A percentile compares a stretch with the other conserved stretches of the same genome.
phyloP scores from a whole-genome alignment of 495 filamentous ascomycete species.

The Astrocystis sublimbata region DNA sequence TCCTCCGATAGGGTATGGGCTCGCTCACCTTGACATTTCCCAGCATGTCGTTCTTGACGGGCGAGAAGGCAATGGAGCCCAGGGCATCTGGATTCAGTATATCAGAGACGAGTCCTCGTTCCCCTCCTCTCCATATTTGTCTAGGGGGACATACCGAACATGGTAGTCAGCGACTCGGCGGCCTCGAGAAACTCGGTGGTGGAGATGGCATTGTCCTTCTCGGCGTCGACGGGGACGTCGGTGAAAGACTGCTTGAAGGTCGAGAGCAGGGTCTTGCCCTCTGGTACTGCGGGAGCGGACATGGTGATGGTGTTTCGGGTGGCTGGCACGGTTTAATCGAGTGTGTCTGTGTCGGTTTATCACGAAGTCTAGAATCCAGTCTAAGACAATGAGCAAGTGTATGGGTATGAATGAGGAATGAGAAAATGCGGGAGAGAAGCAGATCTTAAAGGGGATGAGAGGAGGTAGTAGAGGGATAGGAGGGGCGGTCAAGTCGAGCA shows the following conservation, averaged over 20 bases:
- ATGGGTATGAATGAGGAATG: background rate
- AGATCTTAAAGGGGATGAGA: background rate
- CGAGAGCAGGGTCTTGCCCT: conserved; percentile 79
- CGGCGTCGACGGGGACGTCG: conserved; percentile 71
- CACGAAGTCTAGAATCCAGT: no score
- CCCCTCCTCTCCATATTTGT: no score
- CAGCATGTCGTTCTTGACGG: conserved; percentile 86
- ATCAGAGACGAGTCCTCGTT: background rate
- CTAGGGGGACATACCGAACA: conserved; percentile 68
- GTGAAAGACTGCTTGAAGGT: conserved; percentile 79
- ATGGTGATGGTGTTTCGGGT: conserved; percentile 37
- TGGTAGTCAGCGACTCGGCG: conserved; percentile 75
- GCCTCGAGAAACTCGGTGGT: conserved; percentile 92
- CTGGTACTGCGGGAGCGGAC: conserved; percentile 48
- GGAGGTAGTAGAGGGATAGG: background rate
- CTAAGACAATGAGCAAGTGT: background rate
- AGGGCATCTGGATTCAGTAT: conserved; percentile 63
- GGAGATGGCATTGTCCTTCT: conserved; percentile 71
- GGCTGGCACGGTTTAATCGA: background rate
- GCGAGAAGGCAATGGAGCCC: conserved; percentile 76
- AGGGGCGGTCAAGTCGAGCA: conserved; percentile 11
- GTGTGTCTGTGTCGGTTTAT: no score
- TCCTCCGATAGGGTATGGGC: conserved; percentile 6
- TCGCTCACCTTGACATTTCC: conserved; percentile 91
- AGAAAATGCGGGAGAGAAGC: background rate